Percentiles rank a stretch among this genome's conserved stretches.
Conservation (phyloP, 139 green algal genomes). For the Nannochloris sp. region DNA sequence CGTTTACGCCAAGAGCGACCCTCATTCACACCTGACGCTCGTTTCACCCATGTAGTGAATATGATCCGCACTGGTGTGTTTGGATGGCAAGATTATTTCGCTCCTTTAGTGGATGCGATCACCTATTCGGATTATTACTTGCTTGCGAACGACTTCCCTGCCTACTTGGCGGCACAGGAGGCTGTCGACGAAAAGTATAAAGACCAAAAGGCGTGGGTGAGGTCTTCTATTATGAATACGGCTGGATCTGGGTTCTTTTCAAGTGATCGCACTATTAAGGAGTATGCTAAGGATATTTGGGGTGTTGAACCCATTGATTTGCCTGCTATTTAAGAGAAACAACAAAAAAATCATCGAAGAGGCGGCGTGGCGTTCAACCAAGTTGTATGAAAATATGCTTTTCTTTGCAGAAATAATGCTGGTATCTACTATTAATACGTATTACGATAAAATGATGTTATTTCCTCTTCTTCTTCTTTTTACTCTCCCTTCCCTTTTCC, state of each 20-base stretch:
- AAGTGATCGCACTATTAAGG: constrained; percentile 87
- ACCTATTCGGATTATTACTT: constrained; percentile 91
- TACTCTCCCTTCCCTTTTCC: no score
- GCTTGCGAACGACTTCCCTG: constrained; percentile 92
- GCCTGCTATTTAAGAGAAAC: no score
- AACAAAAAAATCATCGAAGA: no score
- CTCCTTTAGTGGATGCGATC: constrained; percentile 79
- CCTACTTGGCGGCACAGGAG: constrained; percentile 76
- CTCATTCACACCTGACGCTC: constrained; percentile 51
- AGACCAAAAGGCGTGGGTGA: constrained; percentile 64
- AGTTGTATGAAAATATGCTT: no score
- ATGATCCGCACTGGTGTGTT: constrained; percentile 80
- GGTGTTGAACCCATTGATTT: constrained; percentile 15
- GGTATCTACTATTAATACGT: no score
- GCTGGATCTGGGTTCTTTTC: constrained; percentile 89
- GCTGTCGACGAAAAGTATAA: constrained; percentile 61
- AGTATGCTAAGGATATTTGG: constrained; percentile 76
- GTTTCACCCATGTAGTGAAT: constrained; percentile 70
- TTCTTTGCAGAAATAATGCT: no score
- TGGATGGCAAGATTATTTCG: constrained; percentile 95
- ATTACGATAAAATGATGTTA: no score
- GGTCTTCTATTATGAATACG: constrained; percentile 86
- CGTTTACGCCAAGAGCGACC: constrained; percentile 51
- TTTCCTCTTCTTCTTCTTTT: no score
- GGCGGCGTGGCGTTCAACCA: no score